Percentiles rank a stretch among this genome's conserved stretches.
Evolutionary conservation across 441 rosid species (phyloP).

Genomic region (Brassica hybrid): DNA sequence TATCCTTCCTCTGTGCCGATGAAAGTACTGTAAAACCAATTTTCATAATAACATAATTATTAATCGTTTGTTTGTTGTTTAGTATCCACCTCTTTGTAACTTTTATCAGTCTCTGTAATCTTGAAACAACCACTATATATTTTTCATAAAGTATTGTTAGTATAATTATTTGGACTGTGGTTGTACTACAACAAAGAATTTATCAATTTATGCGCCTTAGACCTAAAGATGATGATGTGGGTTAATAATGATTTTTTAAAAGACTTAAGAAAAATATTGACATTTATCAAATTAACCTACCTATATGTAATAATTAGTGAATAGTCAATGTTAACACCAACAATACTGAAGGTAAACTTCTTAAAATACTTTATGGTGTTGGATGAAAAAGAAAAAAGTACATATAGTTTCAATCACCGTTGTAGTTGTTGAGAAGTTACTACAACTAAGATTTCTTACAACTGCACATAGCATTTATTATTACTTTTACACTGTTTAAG

Average conservation of each 20-base stretch:
- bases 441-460: slow-evolving; percentile 12
- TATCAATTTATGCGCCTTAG: not conserved
- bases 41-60: not conserved
- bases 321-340: not conserved
- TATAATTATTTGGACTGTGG: not conserved
- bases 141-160: not conserved
- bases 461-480: slow-evolving; percentile 27
- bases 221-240: not conserved
- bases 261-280: not conserved
- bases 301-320: not conserved
- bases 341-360: not conserved
- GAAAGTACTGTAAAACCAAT: not conserved
- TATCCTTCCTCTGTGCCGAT: not conserved
- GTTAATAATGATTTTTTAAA: not conserved
- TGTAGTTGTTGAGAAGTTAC: slow-evolving; percentile 34
- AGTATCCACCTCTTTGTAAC: slow-evolving; percentile 2
- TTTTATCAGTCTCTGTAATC: slow-evolving; percentile 2
- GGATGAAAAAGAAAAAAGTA: not conserved
- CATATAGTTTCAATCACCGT: slow-evolving; percentile 22
- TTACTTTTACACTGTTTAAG: not conserved
- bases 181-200: not conserved
- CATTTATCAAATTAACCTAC: not conserved
- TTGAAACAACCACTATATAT: not conserved
- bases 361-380: not conserved
- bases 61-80: not conserved